These are phyloP conservation scores for Aspergillus niger DNA, from an alignment of 2,329 filamentous ascomycete genomes.

Conservation along the genomic window DNA sequence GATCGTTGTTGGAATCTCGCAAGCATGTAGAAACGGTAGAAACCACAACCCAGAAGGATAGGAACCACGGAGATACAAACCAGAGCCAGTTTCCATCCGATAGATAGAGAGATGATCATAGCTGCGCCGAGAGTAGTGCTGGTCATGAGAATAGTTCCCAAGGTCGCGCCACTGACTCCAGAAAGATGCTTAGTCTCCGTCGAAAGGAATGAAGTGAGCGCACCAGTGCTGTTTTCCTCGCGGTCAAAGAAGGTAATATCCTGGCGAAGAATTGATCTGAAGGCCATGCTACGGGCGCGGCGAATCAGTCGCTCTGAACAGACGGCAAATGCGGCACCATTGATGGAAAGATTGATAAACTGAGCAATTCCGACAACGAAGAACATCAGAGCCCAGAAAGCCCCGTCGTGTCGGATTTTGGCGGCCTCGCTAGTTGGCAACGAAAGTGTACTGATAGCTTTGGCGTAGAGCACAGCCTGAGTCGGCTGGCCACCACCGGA, in stretches of 20 bases:
- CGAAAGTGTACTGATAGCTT: slow-evolving; percentile 74
- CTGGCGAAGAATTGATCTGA: slow-evolving; percentile 85
- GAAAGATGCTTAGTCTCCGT: slow-evolving; percentile 88
- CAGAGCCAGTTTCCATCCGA: slow-evolving; percentile 86
- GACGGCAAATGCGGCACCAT: slow-evolving; percentile 76
- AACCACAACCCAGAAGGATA: slow-evolving; percentile 76
- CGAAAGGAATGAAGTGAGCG: slow-evolving; percentile 83
- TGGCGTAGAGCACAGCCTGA: slow-evolving; percentile 81
- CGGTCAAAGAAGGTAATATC: slow-evolving; percentile 90
- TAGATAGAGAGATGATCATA: slow-evolving; percentile 67
- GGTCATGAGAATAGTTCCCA: slow-evolving; percentile 83
- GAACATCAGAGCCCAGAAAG: slow-evolving; percentile 90
- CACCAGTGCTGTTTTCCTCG: slow-evolving; percentile 85
- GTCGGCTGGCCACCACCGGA: slow-evolving; percentile 79
- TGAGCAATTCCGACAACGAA: slow-evolving; percentile 77
- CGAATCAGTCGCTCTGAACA: slow-evolving; percentile 86
- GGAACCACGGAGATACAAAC: slow-evolving; percentile 80
- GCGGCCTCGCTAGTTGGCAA: slow-evolving; percentile 55
- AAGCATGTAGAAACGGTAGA: slow-evolving; percentile 82
- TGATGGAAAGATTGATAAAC: slow-evolving; percentile 66
- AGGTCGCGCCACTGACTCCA: slow-evolving; percentile 81
- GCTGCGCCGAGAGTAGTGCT: slow-evolving; percentile 76
- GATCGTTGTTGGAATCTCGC: slow-evolving; percentile 76
- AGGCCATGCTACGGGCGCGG: slow-evolving; percentile 77
- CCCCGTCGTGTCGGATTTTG: slow-evolving; percentile 67